These are phyloP conservation scores for Pythium biforme DNA, from an alignment of 352 stramenopile genomes.

Conservation along the genomic window DNA sequence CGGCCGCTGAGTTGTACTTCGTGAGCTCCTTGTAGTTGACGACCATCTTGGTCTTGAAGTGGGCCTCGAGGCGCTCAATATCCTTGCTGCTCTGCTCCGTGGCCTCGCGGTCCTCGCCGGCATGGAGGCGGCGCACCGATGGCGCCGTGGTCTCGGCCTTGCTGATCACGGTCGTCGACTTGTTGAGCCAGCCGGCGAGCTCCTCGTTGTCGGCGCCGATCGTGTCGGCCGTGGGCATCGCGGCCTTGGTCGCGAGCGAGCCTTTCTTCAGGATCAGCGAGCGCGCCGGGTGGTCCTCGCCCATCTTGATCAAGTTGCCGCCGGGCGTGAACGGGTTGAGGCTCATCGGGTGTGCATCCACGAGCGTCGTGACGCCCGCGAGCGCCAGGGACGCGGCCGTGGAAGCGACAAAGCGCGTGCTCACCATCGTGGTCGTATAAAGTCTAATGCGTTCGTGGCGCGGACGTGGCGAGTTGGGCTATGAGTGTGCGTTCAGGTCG, in stretches of 20 bases:
- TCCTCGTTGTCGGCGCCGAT: slow-evolving; percentile 11
- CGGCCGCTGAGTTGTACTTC: no score
- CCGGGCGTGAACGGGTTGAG: slow-evolving; percentile 24
- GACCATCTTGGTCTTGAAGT: slow-evolving; percentile 1
- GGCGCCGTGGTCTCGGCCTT: not conserved
- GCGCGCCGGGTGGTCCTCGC: slow-evolving; percentile 10
- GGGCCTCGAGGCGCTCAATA: no score
- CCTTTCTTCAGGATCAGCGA: not conserved
- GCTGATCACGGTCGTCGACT: slow-evolving; percentile 15
- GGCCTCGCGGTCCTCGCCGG: slow-evolving; percentile 6
- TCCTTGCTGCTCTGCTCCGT: slow-evolving; percentile 9
- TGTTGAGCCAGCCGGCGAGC: slow-evolving; percentile 18
- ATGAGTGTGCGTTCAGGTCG: not conserved
- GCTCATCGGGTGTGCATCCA: slow-evolving; percentile 6
- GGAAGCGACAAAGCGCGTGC: slow-evolving; percentile 2
- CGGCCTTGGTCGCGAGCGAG: slow-evolving; percentile 16
- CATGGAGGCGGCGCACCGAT: not conserved
- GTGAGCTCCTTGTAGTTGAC: slow-evolving; percentile 2
- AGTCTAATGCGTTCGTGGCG: no score
- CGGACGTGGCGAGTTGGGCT: slow-evolving; percentile 1
- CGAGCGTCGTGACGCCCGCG: no score
- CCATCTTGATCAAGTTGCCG: slow-evolving; percentile 19
- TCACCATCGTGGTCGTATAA: slow-evolving; percentile 3
- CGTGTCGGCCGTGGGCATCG: slow-evolving; percentile 6
- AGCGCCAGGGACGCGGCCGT: not conserved